These are phyloP conservation scores for Coix lacrymajobi DNA, from an alignment of 176 grass and related monocot species.

Conservation along the genomic window DNA sequence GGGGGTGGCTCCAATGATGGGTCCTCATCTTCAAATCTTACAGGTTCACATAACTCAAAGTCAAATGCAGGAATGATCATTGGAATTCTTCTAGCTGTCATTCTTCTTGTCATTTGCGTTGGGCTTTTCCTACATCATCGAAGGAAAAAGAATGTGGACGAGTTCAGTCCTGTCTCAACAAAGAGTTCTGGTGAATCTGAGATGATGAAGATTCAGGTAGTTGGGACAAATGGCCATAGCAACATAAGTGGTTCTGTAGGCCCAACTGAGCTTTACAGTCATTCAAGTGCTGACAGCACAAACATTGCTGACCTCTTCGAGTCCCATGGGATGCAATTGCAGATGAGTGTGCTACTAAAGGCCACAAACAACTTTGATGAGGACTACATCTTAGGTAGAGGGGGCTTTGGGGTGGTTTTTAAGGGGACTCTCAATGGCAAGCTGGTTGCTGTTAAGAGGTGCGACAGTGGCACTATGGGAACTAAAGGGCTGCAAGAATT, in stretches of 20 bases:
- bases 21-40: conserved; percentile 22
- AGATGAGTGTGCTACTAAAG: conserved; percentile 49
- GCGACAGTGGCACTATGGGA: conserved; percentile 57
- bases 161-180: conserved; percentile 46
- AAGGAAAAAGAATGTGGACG: conserved; percentile 53
- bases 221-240: conserved; percentile 34
- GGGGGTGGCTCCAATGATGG: conserved; percentile 18
- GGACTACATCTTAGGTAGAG: conserved; percentile 64
- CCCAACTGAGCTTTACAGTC: conserved; percentile 36
- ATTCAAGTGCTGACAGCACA: conserved; percentile 29
- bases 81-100: conserved; percentile 52
- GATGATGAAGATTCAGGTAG: conserved; percentile 37
- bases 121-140: conserved; percentile 35
- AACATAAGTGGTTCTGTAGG: conserved; percentile 19
- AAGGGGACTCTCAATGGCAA: conserved; percentile 74
- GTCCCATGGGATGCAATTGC: conserved; percentile 77
- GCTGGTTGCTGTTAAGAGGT: conserved; percentile 78
- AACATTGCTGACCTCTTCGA: conserved; percentile 42
- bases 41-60: conserved; percentile 10
- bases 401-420: conserved; percentile 91
- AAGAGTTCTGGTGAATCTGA: conserved; percentile 39
- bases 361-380: conserved; percentile 90
- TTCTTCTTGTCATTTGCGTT: conserved; percentile 44
- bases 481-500: conserved; percentile 88
- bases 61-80: conserved; percentile 37